Percentiles rank a stretch among this genome's conserved stretches.
phyloP scores from a whole-genome alignment of 176 grass and related monocot species.

The Bothriochloa decipiens region DNA sequence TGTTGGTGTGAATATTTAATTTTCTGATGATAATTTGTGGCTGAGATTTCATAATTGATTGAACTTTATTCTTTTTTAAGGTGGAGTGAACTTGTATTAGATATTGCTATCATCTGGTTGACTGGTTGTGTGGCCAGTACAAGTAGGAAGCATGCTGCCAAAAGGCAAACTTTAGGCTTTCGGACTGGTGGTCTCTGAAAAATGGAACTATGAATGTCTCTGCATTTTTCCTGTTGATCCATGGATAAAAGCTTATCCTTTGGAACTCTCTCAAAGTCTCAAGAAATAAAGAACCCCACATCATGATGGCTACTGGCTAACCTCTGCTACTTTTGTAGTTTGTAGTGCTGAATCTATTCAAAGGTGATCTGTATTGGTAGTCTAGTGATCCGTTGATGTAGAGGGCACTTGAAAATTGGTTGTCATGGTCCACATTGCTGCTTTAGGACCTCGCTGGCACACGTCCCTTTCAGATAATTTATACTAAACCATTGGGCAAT shows the following conservation, averaged over 20 bases:
- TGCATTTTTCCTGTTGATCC: not conserved
- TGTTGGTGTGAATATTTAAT: not conserved
- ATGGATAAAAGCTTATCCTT: slow-evolving; percentile 10
- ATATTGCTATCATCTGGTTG: not conserved
- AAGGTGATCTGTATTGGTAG: slow-evolving; percentile 33
- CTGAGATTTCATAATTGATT: not conserved
- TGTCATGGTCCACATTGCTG: slow-evolving; percentile 8
- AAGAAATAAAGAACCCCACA: slow-evolving; percentile 21
- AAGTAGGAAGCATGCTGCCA: not conserved
- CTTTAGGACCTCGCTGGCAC: slow-evolving; percentile 20
- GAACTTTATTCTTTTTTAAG: no score
- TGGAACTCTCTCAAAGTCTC: not conserved
- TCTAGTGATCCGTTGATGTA: slow-evolving; percentile 29
- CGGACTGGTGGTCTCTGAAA: not conserved
- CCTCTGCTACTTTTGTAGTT: slow-evolving; percentile 21
- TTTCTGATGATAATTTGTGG: not conserved
- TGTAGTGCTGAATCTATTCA: slow-evolving; percentile 36
- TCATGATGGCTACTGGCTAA: slow-evolving; percentile 46
- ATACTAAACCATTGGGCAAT: not conserved
- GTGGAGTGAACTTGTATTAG: not conserved
- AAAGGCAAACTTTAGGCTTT: not conserved
- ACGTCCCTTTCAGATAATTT: slow-evolving; percentile 36
- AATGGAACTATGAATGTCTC: not conserved
- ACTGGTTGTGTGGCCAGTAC: not conserved
- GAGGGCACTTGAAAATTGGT: slow-evolving; percentile 22